Evolutionary conservation across 345 rosid species (phyloP), one percentile per base, ranked within the genome.

Genomic region (Lepidium aucheri): DNA sequence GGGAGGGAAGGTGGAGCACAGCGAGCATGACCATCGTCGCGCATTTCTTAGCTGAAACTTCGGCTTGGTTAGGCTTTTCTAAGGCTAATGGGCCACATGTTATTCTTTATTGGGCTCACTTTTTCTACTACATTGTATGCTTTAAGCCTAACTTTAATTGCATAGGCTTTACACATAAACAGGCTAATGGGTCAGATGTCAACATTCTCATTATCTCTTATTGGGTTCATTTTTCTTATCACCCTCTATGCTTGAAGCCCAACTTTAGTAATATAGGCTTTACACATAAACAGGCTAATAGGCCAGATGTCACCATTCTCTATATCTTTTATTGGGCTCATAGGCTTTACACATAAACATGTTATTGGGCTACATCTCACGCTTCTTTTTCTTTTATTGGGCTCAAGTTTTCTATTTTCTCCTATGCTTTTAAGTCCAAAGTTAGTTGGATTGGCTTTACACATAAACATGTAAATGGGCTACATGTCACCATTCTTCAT

Each of bases 1-100:
- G 82, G 59, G 63, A 55, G 15, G 82, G 77, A 56, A 78, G 54
- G 58, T 55, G 83, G 70, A 72, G 78, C 81, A 64, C 35, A 40
- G 53, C 68, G 60, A 75, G 53, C 68, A 58, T 65, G 63, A 45
- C 63, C 62, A 34, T 62, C 63, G 33, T 67, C 36, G 15, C 51
- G 60, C 57, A 41, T 42, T 67, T 50, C 71, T 61, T 28, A 16
- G 10, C 42, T 67, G 46, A 54, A 39, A 34, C 43, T 35, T 69
- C 8, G 11, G 33, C 30, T 7, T 39, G 35, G 75, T 44, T 62
- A 20, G 74, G 59, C 65, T 47, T 50, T 43, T 9, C 18, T 32
- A 22, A 11, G 3, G 1, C 7, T 51, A 52, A 41, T 69, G 68
- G 74, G 62, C 68, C 55, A 17, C 18, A 42, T n/a, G 16, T 60